phyloP scores from a whole-genome alignment of 2,329 filamentous ascomycete species.

The Colletotrichum siamense region DNA sequence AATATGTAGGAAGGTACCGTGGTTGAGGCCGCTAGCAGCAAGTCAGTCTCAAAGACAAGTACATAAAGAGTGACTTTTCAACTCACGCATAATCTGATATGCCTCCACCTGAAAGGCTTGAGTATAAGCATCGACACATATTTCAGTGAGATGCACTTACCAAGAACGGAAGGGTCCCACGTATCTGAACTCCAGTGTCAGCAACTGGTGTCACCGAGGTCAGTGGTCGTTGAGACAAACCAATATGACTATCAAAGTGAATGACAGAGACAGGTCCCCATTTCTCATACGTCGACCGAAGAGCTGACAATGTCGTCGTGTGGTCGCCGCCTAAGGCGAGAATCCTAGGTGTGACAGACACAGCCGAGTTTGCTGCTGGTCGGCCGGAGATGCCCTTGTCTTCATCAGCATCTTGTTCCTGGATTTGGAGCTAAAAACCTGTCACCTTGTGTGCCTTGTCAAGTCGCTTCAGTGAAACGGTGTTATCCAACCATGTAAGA shows the following conservation, averaged over 20 bases:
- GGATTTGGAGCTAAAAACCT: neutral
- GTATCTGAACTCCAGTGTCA: conserved; percentile 54
- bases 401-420: neutral
- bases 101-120: conserved; percentile 49
- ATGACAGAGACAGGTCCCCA: conserved; percentile 67
- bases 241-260: conserved; percentile 72
- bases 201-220: neutral
- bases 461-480: conserved; percentile 75
- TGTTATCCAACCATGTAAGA: conserved; percentile 79
- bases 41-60: neutral
- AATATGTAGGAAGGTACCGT: conserved; percentile 67
- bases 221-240: conserved; percentile 32
- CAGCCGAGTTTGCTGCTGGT: conserved; percentile 44
- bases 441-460: conserved; percentile 65
- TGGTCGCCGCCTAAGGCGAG: conserved; percentile 71
- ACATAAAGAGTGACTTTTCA: neutral
- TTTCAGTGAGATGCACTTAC: conserved; percentile 29
- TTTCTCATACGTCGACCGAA: conserved; percentile 61
- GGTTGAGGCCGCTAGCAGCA: conserved; percentile 53
- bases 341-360: conserved; percentile 54
- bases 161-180: conserved; percentile 70
- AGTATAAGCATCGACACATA: neutral
- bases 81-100: conserved; percentile 65
- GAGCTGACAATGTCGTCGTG: conserved; percentile 65
- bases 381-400: conserved; percentile 36